These are phyloP conservation scores for Epichloe hybrida DNA, from an alignment of 2,329 filamentous ascomycete species.

Conservation along the genomic window DNA sequence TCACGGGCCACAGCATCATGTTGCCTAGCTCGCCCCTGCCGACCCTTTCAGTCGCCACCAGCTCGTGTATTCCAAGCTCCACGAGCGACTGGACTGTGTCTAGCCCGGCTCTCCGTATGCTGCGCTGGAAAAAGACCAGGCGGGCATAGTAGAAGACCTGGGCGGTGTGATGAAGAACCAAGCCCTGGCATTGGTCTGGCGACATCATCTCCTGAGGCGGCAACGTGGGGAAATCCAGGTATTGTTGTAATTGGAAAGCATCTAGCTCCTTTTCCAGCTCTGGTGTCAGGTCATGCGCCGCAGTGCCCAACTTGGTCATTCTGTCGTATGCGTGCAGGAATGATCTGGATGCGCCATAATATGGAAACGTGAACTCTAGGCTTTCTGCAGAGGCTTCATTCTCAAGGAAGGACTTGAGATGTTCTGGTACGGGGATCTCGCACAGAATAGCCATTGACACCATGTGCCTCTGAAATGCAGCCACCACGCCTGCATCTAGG, in stretches of 20 bases:
- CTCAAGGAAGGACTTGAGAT: conserved; percentile 9
- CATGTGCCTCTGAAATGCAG: conserved; percentile 11
- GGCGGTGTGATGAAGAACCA: conserved; percentile 12
- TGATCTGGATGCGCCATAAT: conserved; percentile 10
- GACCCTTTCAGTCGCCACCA: conserved; percentile 18
- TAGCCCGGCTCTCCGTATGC: conserved; percentile 13
- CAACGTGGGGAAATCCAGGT: conserved; percentile 11
- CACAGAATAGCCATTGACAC: conserved; percentile 14
- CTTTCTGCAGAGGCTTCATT: conserved; percentile 1
- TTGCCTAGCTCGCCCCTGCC: conserved; percentile 17
- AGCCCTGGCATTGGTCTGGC: conserved; percentile 11
- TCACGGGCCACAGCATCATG: conserved; percentile 22
- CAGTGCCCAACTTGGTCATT: conserved; percentile 10
- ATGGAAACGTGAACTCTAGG: conserved; percentile 11
- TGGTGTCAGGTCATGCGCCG: conserved; percentile 3
- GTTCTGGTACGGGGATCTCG: conserved; percentile 7
- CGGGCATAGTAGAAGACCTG: conserved; percentile 22
- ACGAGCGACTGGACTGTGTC: conserved; percentile 17
- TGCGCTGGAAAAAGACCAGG: conserved; percentile 22
- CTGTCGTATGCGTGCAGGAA: conserved; percentile 8
- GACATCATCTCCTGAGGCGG: background rate
- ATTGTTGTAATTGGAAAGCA: conserved; percentile 18
- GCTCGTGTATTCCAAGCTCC: conserved; percentile 16
- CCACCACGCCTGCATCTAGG: conserved; percentile 5
- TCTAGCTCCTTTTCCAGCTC: conserved; percentile 12